Evolutionary conservation across 345 rosid species (phyloP), one percentile per base, ranked within the genome.

Genomic region (Cardamine chenopodiifolia): DNA sequence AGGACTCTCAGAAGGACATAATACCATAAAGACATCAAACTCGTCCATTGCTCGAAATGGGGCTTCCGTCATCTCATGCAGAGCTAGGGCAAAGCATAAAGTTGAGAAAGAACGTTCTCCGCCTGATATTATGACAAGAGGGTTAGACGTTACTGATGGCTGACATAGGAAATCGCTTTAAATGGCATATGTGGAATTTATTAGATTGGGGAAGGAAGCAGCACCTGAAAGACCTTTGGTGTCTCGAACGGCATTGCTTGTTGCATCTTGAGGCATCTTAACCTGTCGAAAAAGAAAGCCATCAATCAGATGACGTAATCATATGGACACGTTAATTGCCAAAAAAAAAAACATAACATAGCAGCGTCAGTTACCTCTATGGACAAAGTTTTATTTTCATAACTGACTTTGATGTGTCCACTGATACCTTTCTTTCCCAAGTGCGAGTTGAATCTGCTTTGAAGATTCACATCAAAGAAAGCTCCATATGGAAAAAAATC

Each of bases 1-100:
- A 10, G 35, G 42, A 53, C 20, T 66, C 37, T 66, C 29, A 8
- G 19, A 29, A 66, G 68, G n/a, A 52, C 70, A 60, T 31, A 59
- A 50, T 83, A 90, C 99, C 99, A 95, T 95, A 74, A 95, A 95
- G 44, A 95, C 97, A 80, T 95, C 97, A 82, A 95, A 95, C 81
- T 95, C 99, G 54, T 92, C 99, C 99, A 95, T 95, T 1, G 97
- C 99, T 79, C 98, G 88, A 69, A 95, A 95, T 68, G 99, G 97
- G 18, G 97, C 85, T 78, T 92, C 99, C 6, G 92, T 89, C 97
- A 92, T 90, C 68, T 83, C 83, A 79, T 95, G 99, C 75, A 95
- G 97, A 66, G 97, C 92, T 67, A 95, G 77, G 2, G 97, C 90
- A 84, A 95, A 95, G 84, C 97, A 95, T 73, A 95, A 70, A 15